phyloP scores from a whole-genome alignment of 345 rosid species.

The Eucalyptus marginata region DNA sequence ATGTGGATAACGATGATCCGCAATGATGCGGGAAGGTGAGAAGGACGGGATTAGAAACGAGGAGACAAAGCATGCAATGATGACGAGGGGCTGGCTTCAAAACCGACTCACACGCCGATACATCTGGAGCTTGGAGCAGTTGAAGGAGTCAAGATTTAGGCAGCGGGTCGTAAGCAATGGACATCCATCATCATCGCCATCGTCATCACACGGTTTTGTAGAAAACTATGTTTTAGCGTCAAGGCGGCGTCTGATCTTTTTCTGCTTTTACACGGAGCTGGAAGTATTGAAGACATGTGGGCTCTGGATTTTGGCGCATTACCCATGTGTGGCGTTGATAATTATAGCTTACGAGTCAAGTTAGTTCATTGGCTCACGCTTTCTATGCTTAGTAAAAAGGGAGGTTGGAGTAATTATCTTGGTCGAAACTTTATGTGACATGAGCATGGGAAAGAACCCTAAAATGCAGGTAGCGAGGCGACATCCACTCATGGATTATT shows the following conservation, averaged over 20 bases:
- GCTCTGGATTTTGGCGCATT: not conserved
- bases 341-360: not conserved
- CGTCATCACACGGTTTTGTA: not conserved
- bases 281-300: not conserved
- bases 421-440: not conserved
- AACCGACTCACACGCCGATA: not conserved
- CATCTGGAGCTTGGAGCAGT: not conserved
- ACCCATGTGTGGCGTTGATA: not conserved
- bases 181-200: not conserved
- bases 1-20: not conserved
- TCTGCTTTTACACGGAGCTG: not conserved
- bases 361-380: not conserved
- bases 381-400: not conserved
- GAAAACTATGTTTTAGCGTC: not conserved
- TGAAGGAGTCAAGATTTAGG: not conserved
- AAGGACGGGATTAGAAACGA: not conserved
- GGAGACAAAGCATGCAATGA: not conserved
- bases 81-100: not conserved
- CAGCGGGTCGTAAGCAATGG: not conserved
- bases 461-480: not conserved
- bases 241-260: not conserved
- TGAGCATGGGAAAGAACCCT: not conserved
- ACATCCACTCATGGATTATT: not conserved
- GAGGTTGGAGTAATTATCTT: not conserved
- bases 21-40: not conserved